Evolutionary conservation across 169 alveolate genomes (phyloP), one percentile per base, ranked within the genome.

Genomic region (Plasmodium gonderi): DNA sequence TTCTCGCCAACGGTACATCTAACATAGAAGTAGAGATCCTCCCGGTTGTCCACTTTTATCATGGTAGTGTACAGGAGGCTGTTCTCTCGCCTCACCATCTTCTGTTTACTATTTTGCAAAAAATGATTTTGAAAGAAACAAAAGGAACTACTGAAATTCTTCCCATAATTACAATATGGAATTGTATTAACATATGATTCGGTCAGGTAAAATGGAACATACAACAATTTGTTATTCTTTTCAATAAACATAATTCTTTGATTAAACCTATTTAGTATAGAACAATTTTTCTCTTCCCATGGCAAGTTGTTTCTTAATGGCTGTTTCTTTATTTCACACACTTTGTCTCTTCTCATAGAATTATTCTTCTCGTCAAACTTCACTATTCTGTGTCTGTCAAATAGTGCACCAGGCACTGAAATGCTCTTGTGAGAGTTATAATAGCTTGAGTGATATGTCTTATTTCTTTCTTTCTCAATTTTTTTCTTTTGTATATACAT

Each of bases 151-250:
- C 47, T 38, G 3, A 85, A 47, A n/a, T n/a, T 38, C 68, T 51
- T 74, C 3, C 68, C 79, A 42, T 26, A 31, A 2, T 47, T 54
- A 11, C 47, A 44, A 11, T 85, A 51, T 1, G 85, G 74, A n/a
- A 85, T 54, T 40, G 65, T 29, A 54, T 54, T 85, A 7, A 74
- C 42, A 42, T 75, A 74, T 23, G 60, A 69, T 47, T 75, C 87
- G 17, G 89, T 75, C 45, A 85, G 65, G 40, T 75, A 85, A 54
- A 75, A 75, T 26, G 92, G 92, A 20, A 85, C 36, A 78, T 85
- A 85, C 3, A 85, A 33, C 67, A 85, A 44, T 45, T 85, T 85
- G 79, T 85, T 85, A 36, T 85, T 85, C 68, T 85, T 85, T n/a
- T 85, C 92, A 33, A 85, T 85, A 14, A 85, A 33, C 8, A 12